A percentile compares a stretch with the other conserved stretches of the same genome.
Evolutionary conservation across 176 grass and related monocot genomes (phyloP).

Genomic region (Urochloa ruziziensis): DNA sequence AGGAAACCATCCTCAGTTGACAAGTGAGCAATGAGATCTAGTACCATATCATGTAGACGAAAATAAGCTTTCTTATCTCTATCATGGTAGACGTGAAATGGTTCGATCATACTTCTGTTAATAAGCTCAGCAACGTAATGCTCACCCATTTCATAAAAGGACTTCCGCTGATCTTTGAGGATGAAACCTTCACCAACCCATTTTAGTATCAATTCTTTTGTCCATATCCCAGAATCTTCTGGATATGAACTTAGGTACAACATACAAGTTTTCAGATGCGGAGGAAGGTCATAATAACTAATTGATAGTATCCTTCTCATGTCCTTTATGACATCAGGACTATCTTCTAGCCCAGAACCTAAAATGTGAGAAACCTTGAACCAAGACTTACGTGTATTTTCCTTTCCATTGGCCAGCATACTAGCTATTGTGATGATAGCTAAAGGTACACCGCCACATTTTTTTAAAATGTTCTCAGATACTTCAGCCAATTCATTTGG

Average conservation of each 20-base stretch:
- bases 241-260: too few relatives aligned
- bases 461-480: not conserved
- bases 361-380: not conserved
- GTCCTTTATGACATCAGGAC: not conserved
- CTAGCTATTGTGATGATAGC: not conserved
- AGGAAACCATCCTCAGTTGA: not conserved
- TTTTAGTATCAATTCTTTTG: not conserved
- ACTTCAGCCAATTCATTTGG: not conserved
- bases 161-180: not conserved
- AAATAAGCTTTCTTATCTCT: accelerated
- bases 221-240: not conserved
- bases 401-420: not conserved
- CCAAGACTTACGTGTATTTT: not conserved
- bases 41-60: constrained; percentile 26
- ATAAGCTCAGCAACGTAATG: not conserved
- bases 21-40: constrained; percentile 8
- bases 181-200: constrained; percentile 19
- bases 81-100: accelerated
- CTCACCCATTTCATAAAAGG: not conserved
- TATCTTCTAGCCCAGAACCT: not conserved
- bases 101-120: not conserved
- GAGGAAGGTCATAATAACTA: too few relatives aligned
- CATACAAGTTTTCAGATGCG: too few relatives aligned
- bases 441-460: not conserved
- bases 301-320: constrained; percentile 9